These are phyloP conservation scores for Aspergillus ostianus DNA, from an alignment of 495 filamentous ascomycete genomes.

Conservation along the genomic window DNA sequence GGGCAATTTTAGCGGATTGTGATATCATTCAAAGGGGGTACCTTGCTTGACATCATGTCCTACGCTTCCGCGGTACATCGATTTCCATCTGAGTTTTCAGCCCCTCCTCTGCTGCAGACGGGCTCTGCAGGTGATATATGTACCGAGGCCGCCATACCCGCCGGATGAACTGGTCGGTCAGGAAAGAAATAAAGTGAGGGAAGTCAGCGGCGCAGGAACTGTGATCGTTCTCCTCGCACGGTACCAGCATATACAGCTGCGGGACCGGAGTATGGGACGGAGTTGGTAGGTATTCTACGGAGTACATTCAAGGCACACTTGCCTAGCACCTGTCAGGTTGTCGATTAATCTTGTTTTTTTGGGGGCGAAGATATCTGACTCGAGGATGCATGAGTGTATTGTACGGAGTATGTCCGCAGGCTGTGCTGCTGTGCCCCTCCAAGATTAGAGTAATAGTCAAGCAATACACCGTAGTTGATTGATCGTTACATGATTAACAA, in stretches of 20 bases:
- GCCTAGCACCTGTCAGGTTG: neutral
- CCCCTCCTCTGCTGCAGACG: neutral
- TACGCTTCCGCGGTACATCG: neutral
- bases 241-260: neutral
- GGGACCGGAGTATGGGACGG: neutral
- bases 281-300: neutral
- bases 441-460: no score
- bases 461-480: no score
- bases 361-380: neutral
- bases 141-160: constrained; percentile 4
- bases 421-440: no score
- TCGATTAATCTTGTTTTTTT: constrained; percentile 1
- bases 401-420: no score
- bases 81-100: constrained; percentile 1
- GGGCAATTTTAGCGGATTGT: neutral
- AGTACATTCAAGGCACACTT: neutral
- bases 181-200: neutral
- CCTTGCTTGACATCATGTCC: constrained; percentile 6
- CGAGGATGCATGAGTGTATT: neutral
- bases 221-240: constrained; percentile 1
- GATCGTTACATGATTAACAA: no score
- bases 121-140: constrained; percentile 10
- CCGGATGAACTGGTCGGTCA: constrained; percentile 1
- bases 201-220: neutral
- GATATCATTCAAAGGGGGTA: constrained; percentile 6